Conservation (phyloP, 345 rosid genomes). For the Anacardium occidentale region DNA sequence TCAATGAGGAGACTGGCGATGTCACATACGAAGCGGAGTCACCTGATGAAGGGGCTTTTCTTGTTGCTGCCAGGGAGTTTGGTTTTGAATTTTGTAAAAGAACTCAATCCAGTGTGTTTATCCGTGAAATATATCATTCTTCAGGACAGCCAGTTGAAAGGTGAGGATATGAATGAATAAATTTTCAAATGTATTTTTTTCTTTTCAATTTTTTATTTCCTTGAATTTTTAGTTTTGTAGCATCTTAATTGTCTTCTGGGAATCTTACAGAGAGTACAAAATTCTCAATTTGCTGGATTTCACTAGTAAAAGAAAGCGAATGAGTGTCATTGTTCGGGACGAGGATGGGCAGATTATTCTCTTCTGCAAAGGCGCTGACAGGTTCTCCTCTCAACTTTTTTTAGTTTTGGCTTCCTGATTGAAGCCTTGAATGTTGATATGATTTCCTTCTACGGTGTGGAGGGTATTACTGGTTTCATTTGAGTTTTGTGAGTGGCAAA, state of each 20-base stretch:
- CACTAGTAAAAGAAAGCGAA: slow-evolving; percentile 95
- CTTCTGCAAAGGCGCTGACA: slow-evolving; percentile 97
- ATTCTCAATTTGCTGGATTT: slow-evolving; percentile 86
- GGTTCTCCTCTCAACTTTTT: slow-evolving; percentile 45
- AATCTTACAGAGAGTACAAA: slow-evolving; percentile 78
- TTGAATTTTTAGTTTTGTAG: slow-evolving; percentile 17
- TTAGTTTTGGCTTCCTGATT: not conserved
- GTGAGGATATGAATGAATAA: slow-evolving; percentile 38
- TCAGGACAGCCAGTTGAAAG: slow-evolving; percentile 66
- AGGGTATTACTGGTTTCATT: not conserved
- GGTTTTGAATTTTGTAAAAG: slow-evolving; percentile 90
- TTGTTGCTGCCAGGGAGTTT: slow-evolving; percentile 93
- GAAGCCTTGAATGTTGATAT: not conserved
- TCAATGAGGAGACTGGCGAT: slow-evolving; percentile 66
- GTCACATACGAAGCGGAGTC: slow-evolving; percentile 90
- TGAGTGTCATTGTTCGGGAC: slow-evolving; percentile 82
- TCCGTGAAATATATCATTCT: slow-evolving; percentile 53
- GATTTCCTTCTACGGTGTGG: not conserved
- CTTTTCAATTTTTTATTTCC: not conserved
- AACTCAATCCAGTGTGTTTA: slow-evolving; percentile 78
- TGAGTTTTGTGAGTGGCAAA: not conserved
- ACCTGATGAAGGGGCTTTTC: slow-evolving; percentile 93
- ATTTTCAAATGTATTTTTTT: slow-evolving; percentile 9
- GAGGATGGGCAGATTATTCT: slow-evolving; percentile 81
- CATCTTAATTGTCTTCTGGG: slow-evolving; percentile 19